These are phyloP conservation scores for Helotiales sp. DNA, from an alignment of 2,329 filamentous ascomycete genomes.

Conservation along the genomic window DNA sequence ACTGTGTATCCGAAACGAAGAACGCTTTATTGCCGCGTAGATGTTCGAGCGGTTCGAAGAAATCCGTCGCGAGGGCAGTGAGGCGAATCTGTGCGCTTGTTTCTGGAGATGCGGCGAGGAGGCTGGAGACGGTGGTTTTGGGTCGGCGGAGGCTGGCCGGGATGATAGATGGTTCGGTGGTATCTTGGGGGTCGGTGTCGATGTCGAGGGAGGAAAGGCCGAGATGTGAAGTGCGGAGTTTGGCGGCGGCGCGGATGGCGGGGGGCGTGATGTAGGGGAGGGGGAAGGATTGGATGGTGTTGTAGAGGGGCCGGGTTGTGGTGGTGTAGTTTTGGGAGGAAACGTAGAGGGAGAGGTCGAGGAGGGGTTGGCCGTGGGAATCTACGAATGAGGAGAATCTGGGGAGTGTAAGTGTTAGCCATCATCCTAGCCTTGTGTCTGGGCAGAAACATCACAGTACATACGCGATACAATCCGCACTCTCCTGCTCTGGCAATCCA, in stretches of 20 bases:
- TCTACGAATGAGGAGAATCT: slow-evolving; percentile 71
- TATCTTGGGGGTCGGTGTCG: slow-evolving; percentile 50
- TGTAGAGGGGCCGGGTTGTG: slow-evolving; percentile 80
- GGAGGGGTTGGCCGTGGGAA: slow-evolving; percentile 74
- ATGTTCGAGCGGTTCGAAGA: slow-evolving; percentile 72
- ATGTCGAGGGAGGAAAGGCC: slow-evolving; percentile 72
- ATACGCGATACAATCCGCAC: slow-evolving; percentile 56
- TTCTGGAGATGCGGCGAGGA: slow-evolving; percentile 68
- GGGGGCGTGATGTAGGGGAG: slow-evolving; percentile 86
- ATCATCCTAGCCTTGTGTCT: neutral
- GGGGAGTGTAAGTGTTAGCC: slow-evolving; percentile 39
- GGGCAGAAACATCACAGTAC: slow-evolving; percentile 22
- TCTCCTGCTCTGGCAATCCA: slow-evolving; percentile 48
- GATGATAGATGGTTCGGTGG: slow-evolving; percentile 43
- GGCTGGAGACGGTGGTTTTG: slow-evolving; percentile 56
- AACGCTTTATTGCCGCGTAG: slow-evolving; percentile 61
- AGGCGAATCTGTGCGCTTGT: slow-evolving; percentile 77
- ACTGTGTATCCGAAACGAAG: slow-evolving; percentile 56
- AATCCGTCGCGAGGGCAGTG: slow-evolving; percentile 71
- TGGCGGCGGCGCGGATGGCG: slow-evolving; percentile 71
- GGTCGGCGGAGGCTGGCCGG: slow-evolving; percentile 41
- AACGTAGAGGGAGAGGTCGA: slow-evolving; percentile 89
- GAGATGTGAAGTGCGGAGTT: slow-evolving; percentile 70
- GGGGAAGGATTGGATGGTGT: slow-evolving; percentile 79
- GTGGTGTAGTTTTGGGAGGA: slow-evolving; percentile 85